phyloP scores from a whole-genome alignment of 345 rosid species.

The Acer saccharum region DNA sequence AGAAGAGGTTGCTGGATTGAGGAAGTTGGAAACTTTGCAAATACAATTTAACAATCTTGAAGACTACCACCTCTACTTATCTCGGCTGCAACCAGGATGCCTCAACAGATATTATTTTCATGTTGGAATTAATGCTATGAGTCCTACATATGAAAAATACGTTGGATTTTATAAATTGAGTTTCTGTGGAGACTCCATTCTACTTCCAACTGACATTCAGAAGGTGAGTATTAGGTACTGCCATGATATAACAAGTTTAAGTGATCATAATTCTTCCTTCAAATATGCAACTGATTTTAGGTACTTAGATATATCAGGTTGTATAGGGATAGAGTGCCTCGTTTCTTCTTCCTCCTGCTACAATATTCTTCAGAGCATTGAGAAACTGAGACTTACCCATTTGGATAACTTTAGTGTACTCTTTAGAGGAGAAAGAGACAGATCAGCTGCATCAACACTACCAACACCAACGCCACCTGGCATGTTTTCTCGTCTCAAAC shows the following conservation, averaged over 20 bases:
- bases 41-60: too few species aligned
- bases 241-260: not conserved
- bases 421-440: not conserved
- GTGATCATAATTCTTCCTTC: not conserved
- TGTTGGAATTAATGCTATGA: too few species aligned
- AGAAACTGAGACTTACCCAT: accelerated
- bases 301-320: not conserved
- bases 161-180: too few species aligned
- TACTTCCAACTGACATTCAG: not conserved
- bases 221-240: not conserved
- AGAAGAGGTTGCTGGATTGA: too few species aligned
- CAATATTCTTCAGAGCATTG: not conserved
- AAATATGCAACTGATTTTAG: not conserved
- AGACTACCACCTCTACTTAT: not conserved
- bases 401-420: not conserved
- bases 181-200: too few species aligned
- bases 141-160: too few species aligned
- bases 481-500: too few species aligned
- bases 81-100: not conserved
- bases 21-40: too few species aligned
- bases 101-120: not conserved
- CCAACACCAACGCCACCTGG: too few species aligned
- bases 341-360: not conserved
- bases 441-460: too few species aligned
- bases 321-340: too few species aligned